phyloP scores from a whole-genome alignment of 129 eudicot species.

The carrot (Daucus carota) region DH1_v3.0 NC_030382.2:55061001-55061500 shows the following conservation, averaged over 20 bases:
- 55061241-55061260: conserved; percentile 99
- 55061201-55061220: conserved; percentile 84
- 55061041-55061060: no score
- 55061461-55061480: conserved; percentile 21
- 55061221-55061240: conserved; percentile 85
- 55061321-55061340: conserved; percentile 7
- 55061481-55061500: conserved; percentile 30
- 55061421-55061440: conserved; percentile 70
- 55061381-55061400: conserved; percentile 72
- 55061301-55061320: conserved; percentile 18
- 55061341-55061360: conserved; percentile 10
- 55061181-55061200: conserved; percentile 74
- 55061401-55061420: conserved; percentile 79
- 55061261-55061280: conserved; percentile 77
- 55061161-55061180: conserved; percentile 84
- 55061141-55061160: conserved; percentile 61
- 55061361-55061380: conserved; percentile 38
- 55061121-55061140: no score
- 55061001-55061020: no score
- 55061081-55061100: no score
- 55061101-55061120: no score
- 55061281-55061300: conserved; percentile 21
- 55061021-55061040: no score
- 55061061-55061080: no score
- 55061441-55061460: conserved; percentile 32